These are phyloP conservation scores for Xylariaceae sp. DNA, from an alignment of 2,329 filamentous ascomycete species.

Conservation along the genomic window DNA sequence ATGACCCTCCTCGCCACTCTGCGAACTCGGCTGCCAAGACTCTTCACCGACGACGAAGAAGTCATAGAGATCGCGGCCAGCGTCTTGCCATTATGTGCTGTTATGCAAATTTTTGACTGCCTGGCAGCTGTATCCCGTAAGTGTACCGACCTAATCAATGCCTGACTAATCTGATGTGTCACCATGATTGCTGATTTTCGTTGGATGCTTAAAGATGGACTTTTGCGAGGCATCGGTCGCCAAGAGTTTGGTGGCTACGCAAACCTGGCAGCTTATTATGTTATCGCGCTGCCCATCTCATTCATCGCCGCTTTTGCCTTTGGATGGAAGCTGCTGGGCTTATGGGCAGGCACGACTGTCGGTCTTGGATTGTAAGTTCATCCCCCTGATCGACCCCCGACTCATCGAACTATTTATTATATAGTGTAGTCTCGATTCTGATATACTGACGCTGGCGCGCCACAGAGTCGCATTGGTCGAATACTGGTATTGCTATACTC, in stretches of 20 bases:
- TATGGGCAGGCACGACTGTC: conserved; percentile 76
- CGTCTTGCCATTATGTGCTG: conserved; percentile 73
- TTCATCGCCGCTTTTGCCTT: conserved; percentile 73
- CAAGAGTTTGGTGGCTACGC: conserved; percentile 88
- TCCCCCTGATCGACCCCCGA: too few species aligned
- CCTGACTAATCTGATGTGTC: too few species aligned
- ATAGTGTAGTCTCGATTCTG: too few species aligned
- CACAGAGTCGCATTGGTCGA: conserved; percentile 47
- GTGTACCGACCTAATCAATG: too few species aligned
- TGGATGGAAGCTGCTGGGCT: conserved; percentile 68
- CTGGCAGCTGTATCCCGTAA: conserved; percentile 64
- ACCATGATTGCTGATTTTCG: not conserved
- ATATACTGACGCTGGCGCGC: not conserved
- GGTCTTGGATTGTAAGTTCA: conserved; percentile 57
- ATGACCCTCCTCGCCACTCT: conserved; percentile 62
- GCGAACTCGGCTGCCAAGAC: conserved; percentile 65
- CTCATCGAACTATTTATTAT: too few species aligned
- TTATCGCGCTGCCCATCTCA: conserved; percentile 76
- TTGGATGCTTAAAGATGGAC: conserved; percentile 46
- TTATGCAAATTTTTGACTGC: conserved; percentile 87
- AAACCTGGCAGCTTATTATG: conserved; percentile 81
- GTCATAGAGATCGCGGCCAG: conserved; percentile 63
- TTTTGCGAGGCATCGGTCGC: conserved; percentile 79
- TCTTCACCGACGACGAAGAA: conserved; percentile 70
- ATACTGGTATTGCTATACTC: conserved; percentile 46